Evolutionary conservation across 768 basidiomycete species (phyloP), one percentile per base, ranked within the genome.

Genomic region (Pluteus cervinus): DNA sequence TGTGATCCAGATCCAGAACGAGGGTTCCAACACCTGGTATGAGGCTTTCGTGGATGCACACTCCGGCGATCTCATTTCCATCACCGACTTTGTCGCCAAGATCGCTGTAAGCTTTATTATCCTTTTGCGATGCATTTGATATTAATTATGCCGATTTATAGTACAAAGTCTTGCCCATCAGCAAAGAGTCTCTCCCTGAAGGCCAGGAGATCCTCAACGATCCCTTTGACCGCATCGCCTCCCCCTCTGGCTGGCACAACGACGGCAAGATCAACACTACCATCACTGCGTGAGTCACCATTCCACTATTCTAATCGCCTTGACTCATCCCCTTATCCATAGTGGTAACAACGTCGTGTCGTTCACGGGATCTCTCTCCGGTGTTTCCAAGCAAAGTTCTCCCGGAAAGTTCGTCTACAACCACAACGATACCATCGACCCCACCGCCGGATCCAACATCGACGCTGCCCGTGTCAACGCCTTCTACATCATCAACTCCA

Each of bases 401-500:
- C 51, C 53, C 7, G 59, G 50, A 11, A 60, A 60, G 35, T 75
- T 73, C 56, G 52, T 53, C 45, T 70, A 59, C 48, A 44, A 53
- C 2, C 60, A 62, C 34, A 45, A 61, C 50, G 45, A 59, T 22
- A 53, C 41, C 11, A 34, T 41, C 5, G 55, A 55, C 3, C 77
- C 65, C 18, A 70, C 55, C 31, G 59, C 52, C 40, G 37, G 45
- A 3, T 63, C 37, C 36, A 75, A 78, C 54, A 41, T 73, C 36
- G 63, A 75, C 37, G 69, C 76, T 20, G 76, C 75, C 2, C 60
- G 68, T n/a, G 67, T 68, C 7, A 73, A 73, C 45, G 62, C 62
- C 8, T 80, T 80, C 60, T 81, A 76, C 56, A 53, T 79, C 29
- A 67, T 71, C 52, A 81, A 81, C 63, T 61, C 63, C 36, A 61